Base-by-base conservation (phyloP, 352 stramenopile genomes). In the Peronospora belbahrii region DNA sequence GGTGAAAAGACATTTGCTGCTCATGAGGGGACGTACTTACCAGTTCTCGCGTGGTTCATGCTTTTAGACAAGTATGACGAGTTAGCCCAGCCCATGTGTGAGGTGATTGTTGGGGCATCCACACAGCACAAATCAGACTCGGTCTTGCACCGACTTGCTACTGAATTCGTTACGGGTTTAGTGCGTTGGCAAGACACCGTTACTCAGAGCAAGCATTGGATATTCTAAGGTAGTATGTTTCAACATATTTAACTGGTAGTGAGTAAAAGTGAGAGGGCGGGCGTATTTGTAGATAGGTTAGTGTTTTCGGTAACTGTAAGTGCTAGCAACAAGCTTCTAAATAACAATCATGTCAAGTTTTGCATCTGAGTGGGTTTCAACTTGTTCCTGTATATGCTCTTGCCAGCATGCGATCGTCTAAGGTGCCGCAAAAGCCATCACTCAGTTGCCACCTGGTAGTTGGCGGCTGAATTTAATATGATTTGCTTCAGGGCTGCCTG, bases 171-270 rank as follows among this genome's bases (percentile, higher is more conserved):
- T 13, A 48, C 57, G 1, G 62, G 44, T 6, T 52, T 48, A 7
- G 63, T 73, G 55, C 59, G 63, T 25, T 73, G 63, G 63, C 63
- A 73, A 42, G 51, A 69, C 40, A 59, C 59, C 6, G 60, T 69
- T 22, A 56, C 59, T 18, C 61, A 56, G 37, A 56, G 44, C 47
- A 59, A 59, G 47, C 50, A 50, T 17, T 63, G 60, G 56, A 19
- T 66, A 45, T 20, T 62, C 20, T 70, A 33, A 61, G 24, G 23
- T n/a, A 27, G 23, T 27, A 7, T 32, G 36, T 24, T 39, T 9
- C 27, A 52, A 32, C 38, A 60, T 67, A 67, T 67, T 67, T 67
- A 67, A 56, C 42, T 35, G 36, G 24, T 48, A 59, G 50, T 28
- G 43, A 59, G 50, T 10, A 49, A 53, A n/a, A n/a, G n/a, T n/a